These are phyloP conservation scores for Chernovozyma aurita DNA, from an alignment of 1,139 yeast species.

Conservation along the genomic window DNA sequence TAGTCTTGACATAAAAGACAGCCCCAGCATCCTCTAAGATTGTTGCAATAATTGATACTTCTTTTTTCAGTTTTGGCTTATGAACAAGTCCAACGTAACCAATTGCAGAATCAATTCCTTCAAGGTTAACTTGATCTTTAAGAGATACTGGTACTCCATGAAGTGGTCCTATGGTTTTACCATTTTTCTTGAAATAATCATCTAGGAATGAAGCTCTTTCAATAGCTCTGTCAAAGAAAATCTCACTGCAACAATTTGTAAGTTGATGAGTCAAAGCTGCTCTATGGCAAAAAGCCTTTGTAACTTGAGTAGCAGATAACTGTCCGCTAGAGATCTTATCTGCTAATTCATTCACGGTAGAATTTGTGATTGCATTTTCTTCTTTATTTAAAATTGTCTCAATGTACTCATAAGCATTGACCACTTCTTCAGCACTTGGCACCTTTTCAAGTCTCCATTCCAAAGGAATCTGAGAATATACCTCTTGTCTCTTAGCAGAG, in stretches of 20 bases:
- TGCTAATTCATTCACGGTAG: slow-evolving; percentile 3
- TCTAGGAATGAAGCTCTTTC: slow-evolving; percentile 36
- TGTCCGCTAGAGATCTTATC: slow-evolving; percentile 8
- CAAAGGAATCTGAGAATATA: slow-evolving; percentile 17
- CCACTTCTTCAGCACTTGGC: slow-evolving; percentile 12
- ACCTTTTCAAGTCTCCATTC: slow-evolving; percentile 17
- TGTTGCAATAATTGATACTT: slow-evolving; percentile 39
- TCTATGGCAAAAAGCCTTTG: slow-evolving; percentile 20
- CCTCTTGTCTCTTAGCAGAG: slow-evolving; percentile 11
- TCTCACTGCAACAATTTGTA: slow-evolving; percentile 15
- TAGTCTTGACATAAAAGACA: slow-evolving; percentile 51
- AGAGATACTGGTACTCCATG: slow-evolving; percentile 70
- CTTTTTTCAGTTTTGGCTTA: slow-evolving; percentile 20
- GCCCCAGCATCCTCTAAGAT: slow-evolving; percentile 47
- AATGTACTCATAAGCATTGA: slow-evolving; percentile 28
- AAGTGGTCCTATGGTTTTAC: slow-evolving; percentile 46
- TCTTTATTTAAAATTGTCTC: slow-evolving; percentile 22
- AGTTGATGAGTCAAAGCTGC: slow-evolving; percentile 16
- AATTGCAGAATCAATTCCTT: slow-evolving; percentile 40
- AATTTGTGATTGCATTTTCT: slow-evolving; percentile 18
- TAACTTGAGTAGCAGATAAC: slow-evolving; percentile 9
- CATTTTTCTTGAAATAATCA: slow-evolving; percentile 24
- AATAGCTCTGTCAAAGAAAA: slow-evolving; percentile 15
- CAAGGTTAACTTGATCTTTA: slow-evolving; percentile 48
- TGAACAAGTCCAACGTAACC: slow-evolving; percentile 37